Percentiles rank a stretch among this genome's conserved stretches.
These are phyloP conservation scores for Thermoascus crustaceus DNA, from an alignment of 2,329 filamentous ascomycete species.

Conservation along the genomic window DNA sequence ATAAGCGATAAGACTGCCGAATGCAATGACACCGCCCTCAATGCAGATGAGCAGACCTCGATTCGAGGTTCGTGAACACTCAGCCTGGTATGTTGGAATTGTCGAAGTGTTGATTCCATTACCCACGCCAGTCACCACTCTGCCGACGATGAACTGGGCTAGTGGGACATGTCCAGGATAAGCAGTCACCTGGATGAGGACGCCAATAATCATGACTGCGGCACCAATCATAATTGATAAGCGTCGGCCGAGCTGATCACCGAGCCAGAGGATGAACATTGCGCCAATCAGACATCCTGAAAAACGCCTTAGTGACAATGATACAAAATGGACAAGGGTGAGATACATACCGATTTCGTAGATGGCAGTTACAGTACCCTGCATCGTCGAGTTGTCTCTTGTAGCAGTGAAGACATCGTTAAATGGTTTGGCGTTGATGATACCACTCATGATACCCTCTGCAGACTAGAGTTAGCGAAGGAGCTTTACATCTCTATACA, in stretches of 20 bases:
- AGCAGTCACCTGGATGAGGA: conserved; percentile 30
- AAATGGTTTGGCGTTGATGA: conserved; percentile 46
- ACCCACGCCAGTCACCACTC: conserved; percentile 46
- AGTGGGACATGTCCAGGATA: conserved; percentile 26
- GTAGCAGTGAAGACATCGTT: conserved; percentile 41
- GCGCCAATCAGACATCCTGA: conserved; percentile 30
- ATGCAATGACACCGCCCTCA: conserved; percentile 36
- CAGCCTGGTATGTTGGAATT: conserved; percentile 46
- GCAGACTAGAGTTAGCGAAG: background rate
- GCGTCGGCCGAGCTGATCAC: conserved; percentile 30
- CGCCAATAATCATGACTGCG: conserved; percentile 40
- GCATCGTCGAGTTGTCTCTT: conserved; percentile 34
- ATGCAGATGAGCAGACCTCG: conserved; percentile 50
- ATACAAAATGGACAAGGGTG: background rate
- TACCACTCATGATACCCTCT: conserved; percentile 44
- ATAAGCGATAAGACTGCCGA: conserved; percentile 22
- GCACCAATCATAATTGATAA: conserved; percentile 50
- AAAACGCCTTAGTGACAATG: background rate
- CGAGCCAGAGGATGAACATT: conserved; percentile 28
- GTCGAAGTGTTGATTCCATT: conserved; percentile 51
- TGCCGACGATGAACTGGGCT: conserved; percentile 46
- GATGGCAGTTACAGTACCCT: conserved; percentile 42
- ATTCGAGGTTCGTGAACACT: conserved; percentile 42
- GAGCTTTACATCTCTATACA: conserved; percentile 25
- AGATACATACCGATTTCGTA: conserved; percentile 36